Conservation (phyloP, 208 protist species). For the Giardia duodenalis region DNA sequence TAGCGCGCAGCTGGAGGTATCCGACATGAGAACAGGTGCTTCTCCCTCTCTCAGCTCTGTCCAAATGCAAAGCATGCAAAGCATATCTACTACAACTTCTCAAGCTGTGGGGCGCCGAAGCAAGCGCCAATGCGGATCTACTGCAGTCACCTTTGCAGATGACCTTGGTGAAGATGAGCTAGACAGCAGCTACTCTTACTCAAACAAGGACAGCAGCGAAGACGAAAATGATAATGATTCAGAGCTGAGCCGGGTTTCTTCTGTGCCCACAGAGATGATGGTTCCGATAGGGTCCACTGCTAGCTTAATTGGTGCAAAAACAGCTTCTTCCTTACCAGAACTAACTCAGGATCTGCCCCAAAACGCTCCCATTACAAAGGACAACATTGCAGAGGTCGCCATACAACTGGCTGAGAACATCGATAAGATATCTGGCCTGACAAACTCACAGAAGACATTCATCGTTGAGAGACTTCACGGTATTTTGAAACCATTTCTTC, state of each 20-base stretch:
- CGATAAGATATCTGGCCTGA: neutral
- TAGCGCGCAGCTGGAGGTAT: too few species aligned
- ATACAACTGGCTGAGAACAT: neutral
- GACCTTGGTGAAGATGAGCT: neutral
- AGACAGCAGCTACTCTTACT: neutral
- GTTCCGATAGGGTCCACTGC: too few species aligned
- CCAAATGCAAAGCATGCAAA: too few species aligned
- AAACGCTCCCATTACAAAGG: neutral
- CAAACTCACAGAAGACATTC: neutral
- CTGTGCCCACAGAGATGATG: too few species aligned
- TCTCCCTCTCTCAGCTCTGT: neutral
- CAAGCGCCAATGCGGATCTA: neutral
- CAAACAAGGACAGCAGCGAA: neutral
- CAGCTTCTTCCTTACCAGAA: neutral
- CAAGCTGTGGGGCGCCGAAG: neutral
- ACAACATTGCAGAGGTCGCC: neutral
- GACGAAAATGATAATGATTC: neutral
- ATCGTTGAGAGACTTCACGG: conserved; percentile 23
- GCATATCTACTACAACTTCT: neutral
- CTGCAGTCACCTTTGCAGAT: neutral
- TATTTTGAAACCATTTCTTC: conserved; percentile 25
- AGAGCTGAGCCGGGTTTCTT: neutral
- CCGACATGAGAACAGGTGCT: too few species aligned
- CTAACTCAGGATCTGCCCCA: neutral
- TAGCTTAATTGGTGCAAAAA: neutral